Percentiles rank a stretch among this genome's conserved stretches.
Conservation (phyloP, 2,329 filamentous ascomycete species). For the Botrytis galanthina region DNA sequence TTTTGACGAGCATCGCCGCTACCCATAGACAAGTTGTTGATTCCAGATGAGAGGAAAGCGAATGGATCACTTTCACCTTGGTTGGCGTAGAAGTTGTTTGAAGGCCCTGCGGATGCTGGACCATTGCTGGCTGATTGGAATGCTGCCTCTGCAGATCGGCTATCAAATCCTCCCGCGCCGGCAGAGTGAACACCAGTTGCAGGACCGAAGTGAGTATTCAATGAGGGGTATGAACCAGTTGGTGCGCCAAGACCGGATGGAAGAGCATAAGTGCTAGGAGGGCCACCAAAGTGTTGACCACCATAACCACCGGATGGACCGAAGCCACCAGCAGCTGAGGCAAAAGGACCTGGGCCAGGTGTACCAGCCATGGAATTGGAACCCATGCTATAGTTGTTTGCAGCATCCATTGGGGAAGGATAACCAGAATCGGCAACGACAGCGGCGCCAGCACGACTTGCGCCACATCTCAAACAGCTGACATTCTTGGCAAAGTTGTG, state of each 20-base stretch:
- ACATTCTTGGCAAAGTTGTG: slow-evolving; percentile 99
- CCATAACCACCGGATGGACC: slow-evolving; percentile 61
- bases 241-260: slow-evolving; percentile 81
- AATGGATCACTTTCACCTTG: slow-evolving; percentile 72
- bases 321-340: slow-evolving; percentile 67
- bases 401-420: slow-evolving; percentile 83
- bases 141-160: slow-evolving; percentile 87
- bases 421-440: slow-evolving; percentile 93
- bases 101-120: slow-evolving; percentile 70
- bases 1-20: slow-evolving; percentile 63
- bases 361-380: slow-evolving; percentile 84
- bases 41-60: slow-evolving; percentile 73
- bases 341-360: slow-evolving; percentile 73
- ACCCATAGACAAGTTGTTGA: slow-evolving; percentile 70
- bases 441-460: slow-evolving; percentile 87
- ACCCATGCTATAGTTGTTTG: slow-evolving; percentile 80
- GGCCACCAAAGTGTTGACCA: slow-evolving; percentile 80
- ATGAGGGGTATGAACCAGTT: slow-evolving; percentile 74
- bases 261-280: slow-evolving; percentile 83
- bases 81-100: slow-evolving; percentile 64
- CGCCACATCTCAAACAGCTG: slow-evolving; percentile 92
- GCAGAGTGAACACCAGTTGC: slow-evolving; percentile 77
- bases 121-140: slow-evolving; percentile 88
- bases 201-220: slow-evolving; percentile 77
- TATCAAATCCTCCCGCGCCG: slow-evolving; percentile 84